Conservation (phyloP, 768 basidiomycete species). For the Amanita thiersii region DNA sequence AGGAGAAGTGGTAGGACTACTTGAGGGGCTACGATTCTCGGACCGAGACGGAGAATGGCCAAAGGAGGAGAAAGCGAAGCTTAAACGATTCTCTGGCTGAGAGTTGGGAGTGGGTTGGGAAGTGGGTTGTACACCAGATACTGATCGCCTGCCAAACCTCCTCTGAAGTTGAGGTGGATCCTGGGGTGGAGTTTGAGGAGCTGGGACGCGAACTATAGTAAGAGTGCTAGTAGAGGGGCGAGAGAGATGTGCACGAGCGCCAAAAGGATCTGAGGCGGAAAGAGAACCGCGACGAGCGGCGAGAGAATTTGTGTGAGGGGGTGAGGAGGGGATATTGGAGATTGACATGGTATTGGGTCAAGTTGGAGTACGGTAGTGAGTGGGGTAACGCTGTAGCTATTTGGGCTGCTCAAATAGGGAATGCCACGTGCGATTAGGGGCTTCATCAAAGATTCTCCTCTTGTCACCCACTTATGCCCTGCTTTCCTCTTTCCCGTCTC, state of each 20-base stretch:
- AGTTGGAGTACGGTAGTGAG: too few species aligned
- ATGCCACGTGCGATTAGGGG: neutral
- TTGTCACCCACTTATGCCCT: constrained; percentile 20
- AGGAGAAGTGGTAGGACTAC: constrained; percentile 32
- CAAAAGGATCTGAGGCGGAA: constrained; percentile 63
- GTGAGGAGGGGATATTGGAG: neutral
- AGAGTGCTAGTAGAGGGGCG: constrained; percentile 54
- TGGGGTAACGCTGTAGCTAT: too few species aligned
- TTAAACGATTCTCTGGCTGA: constrained; percentile 19
- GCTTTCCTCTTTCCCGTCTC: constrained; percentile 43
- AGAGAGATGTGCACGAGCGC: constrained; percentile 37
- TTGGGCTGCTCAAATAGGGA: neutral
- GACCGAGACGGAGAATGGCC: constrained; percentile 19
- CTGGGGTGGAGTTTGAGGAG: constrained; percentile 20
- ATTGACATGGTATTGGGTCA: too few species aligned
- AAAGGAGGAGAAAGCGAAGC: constrained; percentile 65
- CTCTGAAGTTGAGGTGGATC: constrained; percentile 23
- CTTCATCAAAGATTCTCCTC: neutral
- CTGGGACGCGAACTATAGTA: constrained; percentile 65
- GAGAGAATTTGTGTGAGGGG: constrained; percentile 18
- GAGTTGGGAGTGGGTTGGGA: constrained; percentile 16
- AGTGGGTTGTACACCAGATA: constrained; percentile 12
- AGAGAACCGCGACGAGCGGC: constrained; percentile 58
- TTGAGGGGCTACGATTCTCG: constrained; percentile 13
- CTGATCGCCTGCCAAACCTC: constrained; percentile 1